phyloP scores from a whole-genome alignment of 2,329 filamentous ascomycete genomes.

The Ascochyta clinopodiicola region DNA sequence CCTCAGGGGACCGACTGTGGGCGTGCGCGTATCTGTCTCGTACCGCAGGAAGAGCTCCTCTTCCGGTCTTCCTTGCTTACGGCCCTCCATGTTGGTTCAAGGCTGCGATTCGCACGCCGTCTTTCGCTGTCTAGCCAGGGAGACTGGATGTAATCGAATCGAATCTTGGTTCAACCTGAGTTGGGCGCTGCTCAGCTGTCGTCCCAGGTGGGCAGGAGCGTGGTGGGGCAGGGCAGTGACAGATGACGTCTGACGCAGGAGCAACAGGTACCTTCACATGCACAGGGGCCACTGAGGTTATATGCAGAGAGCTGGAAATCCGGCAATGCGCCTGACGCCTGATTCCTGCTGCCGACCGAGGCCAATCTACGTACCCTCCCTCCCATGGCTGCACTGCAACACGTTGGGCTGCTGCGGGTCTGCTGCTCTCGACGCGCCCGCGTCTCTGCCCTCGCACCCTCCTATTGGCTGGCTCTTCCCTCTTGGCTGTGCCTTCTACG shows the following conservation, averaged over 20 bases:
- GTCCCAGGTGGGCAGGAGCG: slow-evolving; percentile 5
- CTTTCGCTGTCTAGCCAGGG: neutral
- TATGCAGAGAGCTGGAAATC: slow-evolving; percentile 14
- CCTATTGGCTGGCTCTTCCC: slow-evolving; percentile 31
- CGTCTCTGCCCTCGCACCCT: slow-evolving; percentile 25
- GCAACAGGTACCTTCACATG: slow-evolving; percentile 9
- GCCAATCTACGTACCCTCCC: slow-evolving; percentile 32
- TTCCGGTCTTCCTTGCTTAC: slow-evolving; percentile 70
- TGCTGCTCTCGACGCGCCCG: slow-evolving; percentile 25
- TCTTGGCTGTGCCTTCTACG: slow-evolving; percentile 24
- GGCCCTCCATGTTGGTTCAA: slow-evolving; percentile 50
- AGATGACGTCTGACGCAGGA: slow-evolving; percentile 22
- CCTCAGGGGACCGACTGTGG: slow-evolving; percentile 81
- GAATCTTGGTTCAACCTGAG: slow-evolving; percentile 8
- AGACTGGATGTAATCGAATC: slow-evolving; percentile 2
- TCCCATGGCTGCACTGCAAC: slow-evolving; percentile 20
- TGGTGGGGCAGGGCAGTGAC: slow-evolving; percentile 15
- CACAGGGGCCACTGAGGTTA: slow-evolving; percentile 14
- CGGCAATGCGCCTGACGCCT: slow-evolving; percentile 17
- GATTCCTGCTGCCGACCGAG: slow-evolving; percentile 13
- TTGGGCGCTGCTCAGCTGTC: slow-evolving; percentile 14
- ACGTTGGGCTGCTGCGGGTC: slow-evolving; percentile 15
- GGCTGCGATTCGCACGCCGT: slow-evolving; percentile 3
- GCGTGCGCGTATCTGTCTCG: slow-evolving; percentile 64
- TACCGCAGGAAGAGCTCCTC: slow-evolving; percentile 80